Percentiles rank a stretch among this genome's conserved stretches.
phyloP scores from a whole-genome alignment of 257 asterid species.

The Fraxinus excelsior region DNA sequence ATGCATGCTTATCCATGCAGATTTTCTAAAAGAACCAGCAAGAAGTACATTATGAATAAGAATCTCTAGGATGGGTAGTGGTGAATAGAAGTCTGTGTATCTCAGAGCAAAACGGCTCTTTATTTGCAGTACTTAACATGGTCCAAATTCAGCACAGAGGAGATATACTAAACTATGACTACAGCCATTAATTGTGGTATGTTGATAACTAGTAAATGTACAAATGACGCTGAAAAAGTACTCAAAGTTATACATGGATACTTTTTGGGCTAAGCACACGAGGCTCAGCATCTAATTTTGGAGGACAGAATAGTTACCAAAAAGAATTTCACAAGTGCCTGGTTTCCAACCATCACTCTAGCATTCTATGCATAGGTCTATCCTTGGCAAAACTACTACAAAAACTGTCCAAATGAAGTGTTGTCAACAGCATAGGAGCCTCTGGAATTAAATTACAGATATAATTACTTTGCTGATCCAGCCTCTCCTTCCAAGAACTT shows the following conservation, averaged over 20 bases:
- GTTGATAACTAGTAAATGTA: background rate
- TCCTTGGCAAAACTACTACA: background rate
- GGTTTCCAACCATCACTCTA: background rate
- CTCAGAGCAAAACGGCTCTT: background rate
- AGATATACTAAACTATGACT: background rate
- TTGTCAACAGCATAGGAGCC: background rate
- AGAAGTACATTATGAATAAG: background rate
- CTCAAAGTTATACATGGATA: background rate
- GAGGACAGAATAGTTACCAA: background rate
- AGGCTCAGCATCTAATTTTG: background rate
- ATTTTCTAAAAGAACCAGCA: background rate
- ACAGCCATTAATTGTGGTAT: background rate
- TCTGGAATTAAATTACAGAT: background rate
- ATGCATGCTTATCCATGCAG: background rate
- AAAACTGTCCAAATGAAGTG: background rate
- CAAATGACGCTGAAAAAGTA: background rate
- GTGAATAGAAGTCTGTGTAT: background rate
- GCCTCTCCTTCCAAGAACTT: background rate
- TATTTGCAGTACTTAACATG: background rate
- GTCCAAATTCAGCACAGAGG: background rate
- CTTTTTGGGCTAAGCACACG: background rate
- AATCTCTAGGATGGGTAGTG: background rate
- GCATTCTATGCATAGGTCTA: background rate
- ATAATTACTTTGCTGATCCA: background rate
- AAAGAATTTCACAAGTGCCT: background rate